Base-by-base conservation (phyloP, 2,329 filamentous ascomycete genomes). In the Teratosphaeria zuluensis region DNA sequence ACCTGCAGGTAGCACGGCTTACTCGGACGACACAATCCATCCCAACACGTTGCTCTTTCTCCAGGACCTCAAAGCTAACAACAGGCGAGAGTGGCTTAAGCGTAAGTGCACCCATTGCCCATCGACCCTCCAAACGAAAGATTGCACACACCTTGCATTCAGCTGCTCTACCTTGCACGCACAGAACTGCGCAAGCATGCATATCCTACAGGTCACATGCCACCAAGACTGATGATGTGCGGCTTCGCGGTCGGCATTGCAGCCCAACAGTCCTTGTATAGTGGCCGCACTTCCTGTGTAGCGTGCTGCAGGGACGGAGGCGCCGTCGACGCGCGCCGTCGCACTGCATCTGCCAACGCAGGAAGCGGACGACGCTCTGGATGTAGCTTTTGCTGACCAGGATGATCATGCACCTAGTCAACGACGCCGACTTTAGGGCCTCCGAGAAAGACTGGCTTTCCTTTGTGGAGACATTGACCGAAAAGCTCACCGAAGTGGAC, bases 381-480 rank as follows among this genome's bases (percentile, higher is more conserved):
- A 58, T 51, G 30, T 16, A 53, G 54, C 31, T 16, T 32, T 56
- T n/a, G 62, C 63, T 65, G 55, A 65, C 54, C 9, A 46, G 31
- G 57, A 55, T 38, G 56, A 53, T 54, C 94, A 90, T 84, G 67
- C 84, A 94, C 42, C n/a, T 48, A 48, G 42, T 48, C 42, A 48
- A 48, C 71, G 90, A 95, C 72, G 80, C 81, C 52, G 88, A 95
- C 66, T 95, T 89, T 71, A 83, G 91, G 60, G 80, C 85, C 57
- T 84, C 90, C 0, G 81, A 91, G 59, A 86, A 87, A 60, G 90
- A 96, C 71, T 96, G 89, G 81, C 84, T 89, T 54, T 82, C 84
- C 1, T 96, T 92, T 68, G 83, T 94, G 38, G 86, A 89, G 64
- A 78, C 78, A 9, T 77, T 94, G 46, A 89, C 87, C 0, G 79